Evolutionary conservation across 371 early-diverging fungal species (phyloP).

Genomic region (Mucor sp.): DNA sequence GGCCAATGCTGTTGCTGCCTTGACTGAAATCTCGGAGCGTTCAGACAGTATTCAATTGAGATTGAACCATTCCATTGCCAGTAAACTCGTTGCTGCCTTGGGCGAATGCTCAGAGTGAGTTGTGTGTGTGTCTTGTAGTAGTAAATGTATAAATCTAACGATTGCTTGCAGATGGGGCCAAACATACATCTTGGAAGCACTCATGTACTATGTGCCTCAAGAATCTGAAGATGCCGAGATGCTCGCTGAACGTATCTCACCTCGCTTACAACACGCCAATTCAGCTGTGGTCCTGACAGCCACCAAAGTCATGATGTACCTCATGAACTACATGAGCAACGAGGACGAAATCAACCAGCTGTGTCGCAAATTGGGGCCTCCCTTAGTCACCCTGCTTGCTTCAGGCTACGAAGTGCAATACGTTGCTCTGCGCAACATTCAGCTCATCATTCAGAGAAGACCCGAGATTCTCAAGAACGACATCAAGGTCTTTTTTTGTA

Average conservation of each 20-base stretch:
- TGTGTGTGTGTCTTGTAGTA: neutral
- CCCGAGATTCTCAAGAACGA: constrained; percentile 85
- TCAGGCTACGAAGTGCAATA: constrained; percentile 93
- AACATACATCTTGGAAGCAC: constrained; percentile 84
- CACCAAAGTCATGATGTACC: constrained; percentile 86
- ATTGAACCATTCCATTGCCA: constrained; percentile 76
- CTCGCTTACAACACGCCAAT: constrained; percentile 96
- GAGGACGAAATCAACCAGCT: constrained; percentile 73
- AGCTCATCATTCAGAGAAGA: constrained; percentile 80
- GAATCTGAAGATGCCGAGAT: constrained; percentile 87
- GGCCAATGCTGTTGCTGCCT: constrained; percentile 89
- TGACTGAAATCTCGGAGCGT: constrained; percentile 88
- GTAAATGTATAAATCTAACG: neutral
- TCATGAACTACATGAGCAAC: constrained; percentile 85
- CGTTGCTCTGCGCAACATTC: constrained; percentile 91
- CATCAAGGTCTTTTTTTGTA: constrained; percentile 93
- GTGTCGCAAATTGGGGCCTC: constrained; percentile 86
- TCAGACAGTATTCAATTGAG: constrained; percentile 73
- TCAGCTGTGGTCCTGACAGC: constrained; percentile 93
- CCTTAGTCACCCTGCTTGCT: constrained; percentile 86
- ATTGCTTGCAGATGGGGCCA: constrained; percentile 86
- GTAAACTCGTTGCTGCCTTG: constrained; percentile 86
- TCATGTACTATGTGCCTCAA: constrained; percentile 85
- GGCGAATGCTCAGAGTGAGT: constrained; percentile 94
- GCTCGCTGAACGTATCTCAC: constrained; percentile 89